Evolutionary conservation across 139 green algal species (phyloP).

Genomic region (Chlamydomonas asymmetrica): DNA sequence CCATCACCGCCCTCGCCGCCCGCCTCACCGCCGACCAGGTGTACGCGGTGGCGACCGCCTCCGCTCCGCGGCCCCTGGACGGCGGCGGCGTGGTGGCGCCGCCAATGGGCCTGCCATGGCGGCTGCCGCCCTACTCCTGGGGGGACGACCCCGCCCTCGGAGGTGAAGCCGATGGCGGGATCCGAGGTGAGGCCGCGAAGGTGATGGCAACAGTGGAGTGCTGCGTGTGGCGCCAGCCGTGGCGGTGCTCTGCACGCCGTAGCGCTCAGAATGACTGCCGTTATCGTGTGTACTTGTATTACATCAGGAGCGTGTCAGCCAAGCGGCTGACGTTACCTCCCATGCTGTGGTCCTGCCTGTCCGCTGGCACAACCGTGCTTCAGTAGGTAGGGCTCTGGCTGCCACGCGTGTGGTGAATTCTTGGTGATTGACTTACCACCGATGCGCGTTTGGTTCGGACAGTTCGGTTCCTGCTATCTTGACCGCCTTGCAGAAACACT

Average conservation of each 20-base stretch:
- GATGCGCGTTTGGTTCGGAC: not conserved
- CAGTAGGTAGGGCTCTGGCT: no score
- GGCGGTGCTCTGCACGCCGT: not conserved
- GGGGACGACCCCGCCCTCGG: not conserved
- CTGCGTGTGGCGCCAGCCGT: not conserved
- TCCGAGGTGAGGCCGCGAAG: not conserved
- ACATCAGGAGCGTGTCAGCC: not conserved
- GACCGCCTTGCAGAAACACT: conserved; percentile 11
- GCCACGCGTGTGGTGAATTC: no score
- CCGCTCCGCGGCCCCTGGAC: conserved; percentile 16
- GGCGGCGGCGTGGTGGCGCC: conserved; percentile 20
- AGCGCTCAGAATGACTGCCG: not conserved
- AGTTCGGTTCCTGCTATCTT: not conserved
- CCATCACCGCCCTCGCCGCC: conserved; percentile 6
- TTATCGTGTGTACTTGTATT: not conserved
- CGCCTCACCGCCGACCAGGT: conserved; percentile 8
- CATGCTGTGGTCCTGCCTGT: not conserved
- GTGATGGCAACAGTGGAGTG: not conserved
- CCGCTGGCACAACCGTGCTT: not conserved
- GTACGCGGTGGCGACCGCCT: not conserved
- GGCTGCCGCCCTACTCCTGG: not conserved
- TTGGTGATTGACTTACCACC: not conserved
- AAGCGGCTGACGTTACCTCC: no score
- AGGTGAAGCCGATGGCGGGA: not conserved
- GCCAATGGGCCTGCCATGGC: conserved; percentile 18